A percentile compares a stretch with the other conserved stretches of the same genome.
phyloP scores from a whole-genome alignment of 495 filamentous ascomycete species.

The Daldinia concentrica region DNA sequence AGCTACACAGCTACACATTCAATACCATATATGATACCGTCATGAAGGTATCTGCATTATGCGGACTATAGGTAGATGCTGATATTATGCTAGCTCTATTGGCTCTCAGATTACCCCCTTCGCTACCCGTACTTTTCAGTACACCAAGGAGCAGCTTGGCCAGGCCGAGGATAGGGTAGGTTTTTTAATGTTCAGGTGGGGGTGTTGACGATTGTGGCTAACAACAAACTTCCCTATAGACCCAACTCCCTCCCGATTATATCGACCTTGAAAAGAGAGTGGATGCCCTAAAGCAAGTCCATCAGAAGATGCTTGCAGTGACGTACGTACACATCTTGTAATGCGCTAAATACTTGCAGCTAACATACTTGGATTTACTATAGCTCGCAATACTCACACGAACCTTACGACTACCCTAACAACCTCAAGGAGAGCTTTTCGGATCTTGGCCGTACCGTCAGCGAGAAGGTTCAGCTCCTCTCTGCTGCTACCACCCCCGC shows the following conservation, averaged over 20 bases:
- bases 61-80: slow-evolving; percentile 7
- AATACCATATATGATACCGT: background rate
- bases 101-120: slow-evolving; percentile 80
- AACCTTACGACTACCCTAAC: slow-evolving; percentile 98
- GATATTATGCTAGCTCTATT: slow-evolving; percentile 50
- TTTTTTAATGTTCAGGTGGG: slow-evolving; percentile 1
- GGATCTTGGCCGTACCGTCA: slow-evolving; percentile 93
- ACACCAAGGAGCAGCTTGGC: slow-evolving; percentile 95
- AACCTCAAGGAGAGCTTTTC: slow-evolving; percentile 98
- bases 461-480: slow-evolving; percentile 92
- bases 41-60: slow-evolving; percentile 15
- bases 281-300: slow-evolving; percentile 95
- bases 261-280: slow-evolving; percentile 98
- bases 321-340: slow-evolving; percentile 70
- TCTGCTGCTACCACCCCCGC: slow-evolving; percentile 83
- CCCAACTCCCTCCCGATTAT: slow-evolving; percentile 95
- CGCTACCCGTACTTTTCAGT: slow-evolving; percentile 92
- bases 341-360: slow-evolving; percentile 7
- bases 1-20: background rate
- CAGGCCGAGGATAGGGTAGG: slow-evolving; percentile 92
- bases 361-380: slow-evolving; percentile 33
- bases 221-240: slow-evolving; percentile 59
- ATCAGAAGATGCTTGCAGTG: slow-evolving; percentile 94
- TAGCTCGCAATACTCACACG: slow-evolving; percentile 93
- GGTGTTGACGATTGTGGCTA: slow-evolving; percentile 24